A percentile compares a stretch with the other conserved stretches of the same genome.
Evolutionary conservation across 73 alveolate species (phyloP).

Genomic region (Paramecium sexaurelia): DNA sequence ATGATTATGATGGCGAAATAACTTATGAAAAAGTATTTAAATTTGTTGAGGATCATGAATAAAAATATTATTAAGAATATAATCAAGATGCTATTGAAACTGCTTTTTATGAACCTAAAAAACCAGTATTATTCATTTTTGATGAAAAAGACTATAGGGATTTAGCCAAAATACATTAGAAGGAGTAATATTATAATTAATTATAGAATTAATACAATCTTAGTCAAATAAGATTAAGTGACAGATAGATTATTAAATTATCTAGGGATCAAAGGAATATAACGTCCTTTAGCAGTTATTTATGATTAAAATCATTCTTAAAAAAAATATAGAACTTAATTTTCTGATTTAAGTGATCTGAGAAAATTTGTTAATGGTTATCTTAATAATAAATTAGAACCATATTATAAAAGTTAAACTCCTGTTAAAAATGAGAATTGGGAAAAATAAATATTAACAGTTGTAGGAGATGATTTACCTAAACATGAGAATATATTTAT

Average conservation of each 20-base stretch:
- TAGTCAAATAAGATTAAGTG: background rate
- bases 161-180: background rate
- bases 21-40: conserved; percentile 31
- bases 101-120: conserved; percentile 14
- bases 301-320: background rate
- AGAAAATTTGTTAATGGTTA: conserved; percentile 14
- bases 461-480: conserved; percentile 42
- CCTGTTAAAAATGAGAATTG: conserved; percentile 20
- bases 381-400: conserved; percentile 15
- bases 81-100: background rate
- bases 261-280: conserved; percentile 22
- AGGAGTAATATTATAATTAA: background rate
- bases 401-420: conserved; percentile 24
- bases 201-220: conserved; percentile 22
- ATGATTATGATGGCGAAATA: conserved; percentile 44
- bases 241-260: conserved; percentile 16
- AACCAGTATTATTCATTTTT: conserved; percentile 11
- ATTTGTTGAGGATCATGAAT: conserved; percentile 22
- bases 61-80: background rate
- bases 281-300: conserved; percentile 27
- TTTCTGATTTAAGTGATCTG: background rate
- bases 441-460: conserved; percentile 33
- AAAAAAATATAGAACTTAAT: conserved; percentile 24
- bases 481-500: conserved; percentile 32
- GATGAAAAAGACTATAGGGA: conserved; percentile 54